Conservation (phyloP, 768 basidiomycete genomes). For the Amanita exitialis region DNA sequence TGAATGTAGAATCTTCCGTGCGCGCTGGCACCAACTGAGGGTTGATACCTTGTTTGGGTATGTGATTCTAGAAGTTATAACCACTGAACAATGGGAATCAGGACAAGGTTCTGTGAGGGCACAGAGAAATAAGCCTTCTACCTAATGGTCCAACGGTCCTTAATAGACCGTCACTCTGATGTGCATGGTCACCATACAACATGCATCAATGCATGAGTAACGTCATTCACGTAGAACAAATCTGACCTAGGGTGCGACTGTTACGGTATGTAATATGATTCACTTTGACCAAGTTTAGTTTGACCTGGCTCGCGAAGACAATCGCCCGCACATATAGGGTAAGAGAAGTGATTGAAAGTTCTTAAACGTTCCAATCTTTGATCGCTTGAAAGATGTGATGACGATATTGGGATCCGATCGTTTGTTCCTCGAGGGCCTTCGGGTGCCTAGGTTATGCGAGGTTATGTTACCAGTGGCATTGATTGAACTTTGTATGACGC, state of each 20-base stretch:
- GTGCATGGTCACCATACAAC: not conserved
- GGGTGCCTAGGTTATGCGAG: not conserved
- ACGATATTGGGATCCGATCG: not conserved
- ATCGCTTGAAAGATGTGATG: not conserved
- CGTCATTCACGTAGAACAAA: not conserved
- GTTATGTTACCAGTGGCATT: not conserved
- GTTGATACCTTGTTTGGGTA: not conserved
- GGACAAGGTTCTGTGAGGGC: not conserved
- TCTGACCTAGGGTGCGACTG: not conserved
- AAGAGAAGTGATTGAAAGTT: not conserved
- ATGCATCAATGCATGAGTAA: not conserved
- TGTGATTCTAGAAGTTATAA: not conserved
- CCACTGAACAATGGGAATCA: not conserved
- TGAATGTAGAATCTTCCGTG: not conserved
- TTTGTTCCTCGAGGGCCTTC: not conserved
- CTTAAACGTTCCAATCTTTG: not conserved
- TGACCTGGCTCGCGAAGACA: not conserved
- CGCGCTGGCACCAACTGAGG: not conserved
- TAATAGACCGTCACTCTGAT: not conserved
- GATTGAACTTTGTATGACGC: slow-evolving; percentile 1
- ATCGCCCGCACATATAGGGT: not conserved
- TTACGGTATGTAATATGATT: not conserved
- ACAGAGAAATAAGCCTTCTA: not conserved
- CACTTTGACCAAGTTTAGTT: not conserved
- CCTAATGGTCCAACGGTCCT: not conserved